Conservation (phyloP, 1,284 basidiomycete genomes). For the Nidula niveotomentosa region DNA sequence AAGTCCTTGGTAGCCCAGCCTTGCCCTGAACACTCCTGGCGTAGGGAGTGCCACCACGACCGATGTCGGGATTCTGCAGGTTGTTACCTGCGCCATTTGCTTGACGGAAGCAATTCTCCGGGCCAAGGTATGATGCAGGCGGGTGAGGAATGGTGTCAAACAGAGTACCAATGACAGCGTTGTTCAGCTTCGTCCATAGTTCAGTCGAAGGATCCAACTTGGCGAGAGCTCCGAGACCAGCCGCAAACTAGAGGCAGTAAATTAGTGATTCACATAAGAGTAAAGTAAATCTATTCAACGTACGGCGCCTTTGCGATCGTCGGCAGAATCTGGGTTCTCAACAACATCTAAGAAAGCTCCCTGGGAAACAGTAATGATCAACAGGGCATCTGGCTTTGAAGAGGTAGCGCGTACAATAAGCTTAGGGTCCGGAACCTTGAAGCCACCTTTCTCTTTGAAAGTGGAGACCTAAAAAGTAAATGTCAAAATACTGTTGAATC, state of each 20-base stretch:
- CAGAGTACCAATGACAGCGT: conserved; percentile 24
- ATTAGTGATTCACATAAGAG: background rate
- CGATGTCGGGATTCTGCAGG: conserved; percentile 35
- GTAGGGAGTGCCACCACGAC: conserved; percentile 43
- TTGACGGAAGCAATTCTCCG: conserved; percentile 29
- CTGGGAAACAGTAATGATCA: background rate
- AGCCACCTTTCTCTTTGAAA: background rate
- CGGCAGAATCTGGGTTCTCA: background rate
- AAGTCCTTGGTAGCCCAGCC: conserved; percentile 23
- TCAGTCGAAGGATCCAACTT: background rate
- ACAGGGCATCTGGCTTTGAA: background rate
- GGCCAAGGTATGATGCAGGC: conserved; percentile 42
- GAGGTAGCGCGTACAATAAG: background rate
- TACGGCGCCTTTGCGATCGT: background rate
- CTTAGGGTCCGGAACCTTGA: background rate
- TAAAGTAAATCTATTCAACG: background rate
- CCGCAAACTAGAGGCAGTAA: background rate
- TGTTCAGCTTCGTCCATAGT: conserved; percentile 1
- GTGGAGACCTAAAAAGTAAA: background rate
- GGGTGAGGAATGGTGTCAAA: conserved; percentile 52
- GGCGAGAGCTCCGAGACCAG: background rate
- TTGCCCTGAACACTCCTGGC: conserved; percentile 43
- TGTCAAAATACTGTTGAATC: too few relatives aligned
- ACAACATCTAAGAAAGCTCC: background rate
- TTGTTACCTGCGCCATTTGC: conserved; percentile 46